Evolutionary conservation across 257 asterid genomes (phyloP), one percentile per base, ranked within the genome.

Genomic region (Nyctanthes arbortristis): DNA sequence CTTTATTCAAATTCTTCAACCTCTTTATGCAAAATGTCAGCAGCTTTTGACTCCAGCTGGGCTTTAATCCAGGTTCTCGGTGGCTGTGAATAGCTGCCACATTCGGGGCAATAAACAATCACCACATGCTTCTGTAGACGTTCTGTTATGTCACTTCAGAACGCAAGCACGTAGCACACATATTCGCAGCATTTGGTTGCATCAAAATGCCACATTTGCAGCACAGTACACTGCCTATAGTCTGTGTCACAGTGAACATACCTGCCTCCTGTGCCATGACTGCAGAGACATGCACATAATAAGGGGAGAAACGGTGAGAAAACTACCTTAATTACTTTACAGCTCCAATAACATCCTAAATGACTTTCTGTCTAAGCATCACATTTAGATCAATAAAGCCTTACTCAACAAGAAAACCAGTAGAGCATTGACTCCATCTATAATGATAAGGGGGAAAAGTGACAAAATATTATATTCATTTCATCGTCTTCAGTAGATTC

Each of bases 121-220:
- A 52, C 31, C 30, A 52, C 59, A 3, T 52, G 59, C 59, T 52
- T 52, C 30, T 52, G 59, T 52, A 52, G 59, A 10, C 59, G 30
- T 52, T 52, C 59, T 3, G 59, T 52, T 9, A 52, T 52, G 31
- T 52, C 59, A 22, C 14, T 52, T 52, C 59, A 52, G 59, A 52
- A 24, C 13, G 14, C 31, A 52, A 52, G 59, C 59, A 52, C 59
- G 4, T 52, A 7, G 31, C 31, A 8, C 59, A 52, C 59, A 52
- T 52, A 52, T 24, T 52, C 24, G 59, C 31, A 24, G 59, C 59
- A 24, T 52, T 52, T 52, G 59, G 59, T 52, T 52, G 59, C 59
- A 52, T 52, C 59, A 52, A 24, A 25, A 52, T 52, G 1, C 59
- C 59, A 31, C 59, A 52, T 52, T 52, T 52, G 59, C 31, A 52